A percentile compares a stretch with the other conserved stretches of the same genome.
These are phyloP conservation scores for Botryococcus braunii DNA, from an alignment of 163 green algal species.

Conservation along the genomic window DNA sequence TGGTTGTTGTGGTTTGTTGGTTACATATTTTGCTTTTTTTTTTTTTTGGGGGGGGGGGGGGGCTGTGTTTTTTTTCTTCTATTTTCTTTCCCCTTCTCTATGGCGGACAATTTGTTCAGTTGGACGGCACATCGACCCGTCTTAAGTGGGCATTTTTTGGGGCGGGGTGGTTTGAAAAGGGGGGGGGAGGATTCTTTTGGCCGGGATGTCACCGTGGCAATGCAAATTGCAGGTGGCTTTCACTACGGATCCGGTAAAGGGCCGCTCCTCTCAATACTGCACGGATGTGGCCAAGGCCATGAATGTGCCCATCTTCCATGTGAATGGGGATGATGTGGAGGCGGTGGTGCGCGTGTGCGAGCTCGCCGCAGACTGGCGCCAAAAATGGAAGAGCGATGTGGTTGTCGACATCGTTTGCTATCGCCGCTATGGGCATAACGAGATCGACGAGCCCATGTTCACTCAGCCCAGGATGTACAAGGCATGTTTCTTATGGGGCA, in stretches of 20 bases:
- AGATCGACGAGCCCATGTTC: conserved; percentile 99
- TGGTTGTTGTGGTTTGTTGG: too few relatives aligned
- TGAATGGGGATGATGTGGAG: conserved; percentile 97
- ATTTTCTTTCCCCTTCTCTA: too few relatives aligned
- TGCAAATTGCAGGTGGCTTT: conserved; percentile 96
- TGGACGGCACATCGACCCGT: too few relatives aligned
- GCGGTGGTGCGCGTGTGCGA: conserved; percentile 53
- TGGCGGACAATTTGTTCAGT: too few relatives aligned
- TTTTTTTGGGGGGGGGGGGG: too few relatives aligned
- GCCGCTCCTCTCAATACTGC: conserved; percentile 86
- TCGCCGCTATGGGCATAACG: conserved; percentile 85
- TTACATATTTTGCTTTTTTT: too few relatives aligned
- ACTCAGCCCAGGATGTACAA: conserved; percentile 98
- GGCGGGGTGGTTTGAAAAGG: too few relatives aligned
- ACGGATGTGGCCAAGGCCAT: conserved; percentile 97
- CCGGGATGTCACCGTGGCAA: too few relatives aligned
- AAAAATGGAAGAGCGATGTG: conserved; percentile 85
- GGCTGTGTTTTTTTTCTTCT: too few relatives aligned
- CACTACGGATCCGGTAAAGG: conserved; percentile 93
- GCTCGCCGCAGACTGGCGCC: conserved; percentile 71
- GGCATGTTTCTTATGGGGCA: conserved; percentile 16
- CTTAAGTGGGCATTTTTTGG: too few relatives aligned
- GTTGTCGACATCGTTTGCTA: conserved; percentile 91
- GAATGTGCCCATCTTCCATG: conserved; percentile 94
- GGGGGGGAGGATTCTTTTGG: too few relatives aligned